Percentiles rank a stretch among this genome's conserved stretches.
Evolutionary conservation across 2,329 filamentous ascomycete species (phyloP).

Genomic region (Aspergillus pseudonomiae): DNA sequence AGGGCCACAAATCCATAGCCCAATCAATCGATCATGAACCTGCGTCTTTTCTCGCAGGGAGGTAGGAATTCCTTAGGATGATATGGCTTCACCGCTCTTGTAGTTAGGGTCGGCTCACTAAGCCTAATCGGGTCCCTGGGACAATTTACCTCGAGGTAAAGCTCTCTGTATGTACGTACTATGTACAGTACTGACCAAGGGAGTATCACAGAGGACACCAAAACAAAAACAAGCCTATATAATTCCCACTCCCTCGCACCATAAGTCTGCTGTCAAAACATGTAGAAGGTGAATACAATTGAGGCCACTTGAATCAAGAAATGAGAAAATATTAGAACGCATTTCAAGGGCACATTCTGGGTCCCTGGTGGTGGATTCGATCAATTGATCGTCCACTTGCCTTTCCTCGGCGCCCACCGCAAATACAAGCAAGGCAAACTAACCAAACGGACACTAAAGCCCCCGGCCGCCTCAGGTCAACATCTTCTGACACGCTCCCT

Average conservation of each 20-base stretch:
- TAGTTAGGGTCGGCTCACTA: not conserved
- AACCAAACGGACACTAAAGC: constrained; percentile 1
- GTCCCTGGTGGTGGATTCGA: not conserved
- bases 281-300: not conserved
- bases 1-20: not conserved
- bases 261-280: not conserved
- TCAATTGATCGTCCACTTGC: not conserved
- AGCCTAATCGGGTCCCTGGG: constrained; percentile 3
- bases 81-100: constrained; percentile 2
- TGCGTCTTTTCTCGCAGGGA: not conserved
- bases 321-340: not conserved
- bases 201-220: no score
- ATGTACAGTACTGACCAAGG: not conserved
- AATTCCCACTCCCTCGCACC: not conserved
- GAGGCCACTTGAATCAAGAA: not conserved
- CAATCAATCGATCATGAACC: not conserved
- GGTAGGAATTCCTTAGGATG: not conserved
- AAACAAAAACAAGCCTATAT: not conserved
- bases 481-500: constrained; percentile 11
- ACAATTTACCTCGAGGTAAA: not conserved
- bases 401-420: constrained; percentile 3
- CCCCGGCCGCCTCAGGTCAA: constrained; percentile 1
- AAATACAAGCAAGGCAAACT: not conserved
- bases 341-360: not conserved
- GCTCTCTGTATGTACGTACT: not conserved